Percentiles rank a stretch among this genome's conserved stretches.
Evolutionary conservation across 78 protist species (phyloP).

Genomic region (slime mould (Dictyostelium discoideum)): DNA sequence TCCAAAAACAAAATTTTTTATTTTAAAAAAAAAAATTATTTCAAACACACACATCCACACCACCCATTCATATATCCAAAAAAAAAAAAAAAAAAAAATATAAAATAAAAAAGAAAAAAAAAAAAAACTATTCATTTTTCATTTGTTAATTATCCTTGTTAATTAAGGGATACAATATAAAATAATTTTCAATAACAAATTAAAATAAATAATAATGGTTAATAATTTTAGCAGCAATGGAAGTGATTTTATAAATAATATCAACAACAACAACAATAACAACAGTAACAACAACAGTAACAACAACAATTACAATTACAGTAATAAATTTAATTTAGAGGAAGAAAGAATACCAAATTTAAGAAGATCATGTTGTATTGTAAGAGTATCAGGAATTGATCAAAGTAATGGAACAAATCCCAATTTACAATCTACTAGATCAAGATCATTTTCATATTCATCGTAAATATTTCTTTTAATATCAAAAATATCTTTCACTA

Average conservation of each 20-base stretch:
- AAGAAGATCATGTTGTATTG: constrained; percentile 49
- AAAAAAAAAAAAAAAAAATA: not conserved
- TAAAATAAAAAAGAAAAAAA: not conserved
- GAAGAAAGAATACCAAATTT: not conserved
- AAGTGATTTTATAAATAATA: not conserved
- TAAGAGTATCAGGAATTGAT: constrained; percentile 42
- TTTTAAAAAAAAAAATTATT: not conserved
- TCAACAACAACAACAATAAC: not conserved
- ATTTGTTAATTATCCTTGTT: not conserved
- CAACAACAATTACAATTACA: not conserved
- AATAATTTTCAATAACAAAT: too few species aligned
- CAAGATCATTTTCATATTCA: constrained; percentile 64
- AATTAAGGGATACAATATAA: too few species aligned
- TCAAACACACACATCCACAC: not conserved
- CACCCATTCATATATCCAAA: not conserved
- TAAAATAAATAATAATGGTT: not conserved
- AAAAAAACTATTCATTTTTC: not conserved
- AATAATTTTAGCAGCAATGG: not conserved
- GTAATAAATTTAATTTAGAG: not conserved
- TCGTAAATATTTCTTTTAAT: not conserved
- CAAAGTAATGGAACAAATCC: not conserved
- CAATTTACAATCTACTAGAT: not conserved
- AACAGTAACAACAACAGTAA: not conserved
- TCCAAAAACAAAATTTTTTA: not conserved
- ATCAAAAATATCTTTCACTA: too few species aligned